Base-by-base conservation (phyloP, 2,329 filamentous ascomycete genomes). In the Cadophora gregata region DNA sequence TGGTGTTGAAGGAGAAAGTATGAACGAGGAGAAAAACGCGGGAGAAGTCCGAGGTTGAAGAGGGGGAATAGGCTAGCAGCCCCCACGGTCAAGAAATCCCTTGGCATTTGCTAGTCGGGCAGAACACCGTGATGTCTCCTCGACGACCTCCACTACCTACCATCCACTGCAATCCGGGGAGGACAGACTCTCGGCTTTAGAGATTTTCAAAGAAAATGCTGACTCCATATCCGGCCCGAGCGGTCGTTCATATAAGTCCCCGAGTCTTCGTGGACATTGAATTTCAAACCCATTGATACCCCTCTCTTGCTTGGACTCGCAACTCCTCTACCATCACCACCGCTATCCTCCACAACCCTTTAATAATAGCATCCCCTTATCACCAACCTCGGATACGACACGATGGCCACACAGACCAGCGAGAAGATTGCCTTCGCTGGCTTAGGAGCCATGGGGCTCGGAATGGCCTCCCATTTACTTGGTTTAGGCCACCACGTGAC, bases 381-480 rank as follows among this genome's bases (percentile, higher is more conserved):
- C n/a, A 42, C 16, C 7, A 24, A 19, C 8, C 36, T 31, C 14
- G 9, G 1, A 21, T 33, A 25, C n/a, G n/a, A 42, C 48, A 42
- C 29, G 6, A 62, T 64, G 55, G 62, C 27, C 25, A 50, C 27
- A n/a, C n/a, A 42, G 21, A 59, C 21, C 6, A 33, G 42, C 21
- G 24, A 50, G n/a, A 62, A 80, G n/a, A 63, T 91, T 63, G 63
- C 60, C 53, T 70, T 66, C 29, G 61, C 66, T 47, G 90, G 90
- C 81, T 87, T 93, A 3, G 90, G 90, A 63, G 90, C 90, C 78
- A 93, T 93, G 90, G 90, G 90, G 76, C 90, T 92, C 76, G 90
- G 90, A 75, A 93, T 93, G 90, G 90, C 90, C 70, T 90, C 86
- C 68, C 84, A 92, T 75, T 85, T 93, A 55, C 82, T 92, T 72